Evolutionary conservation across 768 basidiomycete genomes (phyloP), one percentile per base, ranked within the genome.

Genomic region (Serpula lacrymans): DNA sequence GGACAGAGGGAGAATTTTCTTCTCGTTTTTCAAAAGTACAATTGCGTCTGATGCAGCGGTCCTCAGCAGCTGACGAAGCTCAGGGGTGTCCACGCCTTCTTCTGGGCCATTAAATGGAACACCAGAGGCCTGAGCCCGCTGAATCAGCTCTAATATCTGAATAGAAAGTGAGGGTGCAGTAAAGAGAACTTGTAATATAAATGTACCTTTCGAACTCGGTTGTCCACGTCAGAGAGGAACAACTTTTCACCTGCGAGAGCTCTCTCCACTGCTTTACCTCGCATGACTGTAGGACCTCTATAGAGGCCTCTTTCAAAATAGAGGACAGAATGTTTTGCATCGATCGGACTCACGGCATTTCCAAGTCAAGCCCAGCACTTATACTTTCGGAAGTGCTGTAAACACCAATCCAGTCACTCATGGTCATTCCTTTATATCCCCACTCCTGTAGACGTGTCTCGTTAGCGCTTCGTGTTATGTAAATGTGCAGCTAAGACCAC

Each of bases 361-460:
- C 82, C 16, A 83, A 61, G 49, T 83, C 78, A 12, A 83, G 55
- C 0, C 81, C 80, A 8, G 82, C 80, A 43, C 77, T 77, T 52
- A 84, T 74, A 42, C 70, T 67, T 40, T 67, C 68, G 1, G 64
- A 51, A 6, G 71, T 72, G 42, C 68, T 70, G 48, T 76, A 77
- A 3, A 67, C 61, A 6, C 75, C 75, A 34, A 57, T 71, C 81
- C 70, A 71, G 50, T 83, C 80, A 40, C 76, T 78, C 72, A 82
- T 82, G 30, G 81, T 59, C 52, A 78, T 49, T 1, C 76, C 82
- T 52, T 78, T 59, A 49, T 64, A 82, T 3, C 71, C 74, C 81
- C 82, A 84, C 70, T 84, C 82, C 64, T 75, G 16, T 17, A 29
- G 3, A 17, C 43, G 14, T 6, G n/a, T n/a, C n/a, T n/a, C n/a